Evolutionary conservation across 768 basidiomycete genomes (phyloP).

Genomic region (Lepiota brunneoincarnata): DNA sequence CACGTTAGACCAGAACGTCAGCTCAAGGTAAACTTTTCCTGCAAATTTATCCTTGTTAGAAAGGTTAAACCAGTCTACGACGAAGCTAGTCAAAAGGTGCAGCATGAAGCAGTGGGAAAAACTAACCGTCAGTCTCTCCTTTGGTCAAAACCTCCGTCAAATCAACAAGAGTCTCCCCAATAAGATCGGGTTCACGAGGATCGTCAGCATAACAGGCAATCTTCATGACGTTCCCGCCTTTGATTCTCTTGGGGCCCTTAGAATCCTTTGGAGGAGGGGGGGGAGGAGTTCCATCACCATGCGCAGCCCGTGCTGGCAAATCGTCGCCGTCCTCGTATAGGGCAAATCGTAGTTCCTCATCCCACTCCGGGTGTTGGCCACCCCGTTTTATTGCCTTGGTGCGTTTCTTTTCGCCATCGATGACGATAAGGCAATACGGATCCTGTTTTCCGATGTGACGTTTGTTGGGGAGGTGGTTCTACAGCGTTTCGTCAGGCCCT

Average conservation of each 20-base stretch:
- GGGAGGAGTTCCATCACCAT: constrained; percentile 51
- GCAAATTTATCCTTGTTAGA: constrained; percentile 89
- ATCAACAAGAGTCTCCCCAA: constrained; percentile 88
- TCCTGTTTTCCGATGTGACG: constrained; percentile 95
- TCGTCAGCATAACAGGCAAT: constrained; percentile 95
- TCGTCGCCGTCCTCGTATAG: constrained; percentile 74
- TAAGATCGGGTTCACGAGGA: constrained; percentile 89
- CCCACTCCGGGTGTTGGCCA: constrained; percentile 99
- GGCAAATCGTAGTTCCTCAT: constrained; percentile 94
- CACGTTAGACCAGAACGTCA: constrained; percentile 97
- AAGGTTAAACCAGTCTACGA: constrained; percentile 89
- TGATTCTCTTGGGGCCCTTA: constrained; percentile 47
- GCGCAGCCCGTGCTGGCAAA: constrained; percentile 40
- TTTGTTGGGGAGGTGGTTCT: constrained; percentile 91
- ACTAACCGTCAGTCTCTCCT: constrained; percentile 94
- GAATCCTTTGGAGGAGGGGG: constrained; percentile 65
- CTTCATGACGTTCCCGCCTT: constrained; percentile 73
- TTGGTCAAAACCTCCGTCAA: constrained; percentile 88
- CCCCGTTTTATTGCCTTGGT: constrained; percentile 96
- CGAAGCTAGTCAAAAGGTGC: background rate
- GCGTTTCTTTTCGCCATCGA: constrained; percentile 80
- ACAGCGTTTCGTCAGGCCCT: constrained; percentile 15
- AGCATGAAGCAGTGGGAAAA: background rate
- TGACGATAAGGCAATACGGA: constrained; percentile 81
- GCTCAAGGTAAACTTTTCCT: constrained; percentile 93